Conservation (phyloP, 345 rosid genomes). For the Populus davidiana region DNA sequence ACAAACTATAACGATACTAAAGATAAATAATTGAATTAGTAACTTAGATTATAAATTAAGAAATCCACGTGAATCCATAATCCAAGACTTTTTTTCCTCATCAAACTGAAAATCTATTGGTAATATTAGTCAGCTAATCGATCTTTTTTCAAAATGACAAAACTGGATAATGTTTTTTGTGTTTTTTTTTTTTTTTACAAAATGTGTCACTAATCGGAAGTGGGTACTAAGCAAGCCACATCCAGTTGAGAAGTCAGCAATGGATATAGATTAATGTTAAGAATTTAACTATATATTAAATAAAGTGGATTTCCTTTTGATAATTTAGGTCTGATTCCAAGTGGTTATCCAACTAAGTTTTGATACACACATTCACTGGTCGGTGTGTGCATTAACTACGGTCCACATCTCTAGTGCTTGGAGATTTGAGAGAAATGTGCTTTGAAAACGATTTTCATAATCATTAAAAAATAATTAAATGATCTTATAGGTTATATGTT, state of each 20-base stretch:
- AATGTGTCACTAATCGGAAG: not conserved
- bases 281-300: too few species aligned
- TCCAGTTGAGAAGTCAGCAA: not conserved
- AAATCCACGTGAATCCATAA: not conserved
- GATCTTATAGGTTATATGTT: not conserved
- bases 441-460: not conserved
- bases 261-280: not conserved
- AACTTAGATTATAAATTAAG: not conserved
- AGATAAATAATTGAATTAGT: not conserved
- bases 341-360: not conserved
- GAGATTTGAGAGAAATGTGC: not conserved
- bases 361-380: not conserved
- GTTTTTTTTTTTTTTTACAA: too few species aligned
- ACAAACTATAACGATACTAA: not conserved
- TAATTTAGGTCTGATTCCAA: not conserved
- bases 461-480: not conserved
- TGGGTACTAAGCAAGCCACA: not conserved
- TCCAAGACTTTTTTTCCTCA: not conserved
- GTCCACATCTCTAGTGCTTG: not conserved
- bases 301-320: too few species aligned
- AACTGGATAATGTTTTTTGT: not conserved
- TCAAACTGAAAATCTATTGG: not conserved
- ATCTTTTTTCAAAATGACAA: not conserved
- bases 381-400: not conserved
- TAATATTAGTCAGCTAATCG: not conserved